Conservation (phyloP, 345 rosid species). For the Brassica rapa region DNA sequence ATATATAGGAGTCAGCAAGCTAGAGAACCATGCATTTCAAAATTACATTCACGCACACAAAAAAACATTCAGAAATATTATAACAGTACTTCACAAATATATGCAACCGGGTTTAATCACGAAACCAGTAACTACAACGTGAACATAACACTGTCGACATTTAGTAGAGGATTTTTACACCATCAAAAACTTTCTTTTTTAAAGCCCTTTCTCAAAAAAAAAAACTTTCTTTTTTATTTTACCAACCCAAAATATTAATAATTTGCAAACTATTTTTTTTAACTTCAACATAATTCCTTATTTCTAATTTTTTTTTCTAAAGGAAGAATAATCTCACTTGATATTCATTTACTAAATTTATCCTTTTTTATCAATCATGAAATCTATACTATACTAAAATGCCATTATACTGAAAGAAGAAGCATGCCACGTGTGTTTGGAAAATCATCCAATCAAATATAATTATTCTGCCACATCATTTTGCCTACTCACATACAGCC, state of each 20-base stretch:
- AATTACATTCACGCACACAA: not conserved
- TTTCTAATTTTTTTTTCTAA: not conserved
- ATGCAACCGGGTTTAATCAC: not conserved
- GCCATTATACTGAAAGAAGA: too few species aligned
- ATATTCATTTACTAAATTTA: not conserved
- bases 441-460: too few species aligned
- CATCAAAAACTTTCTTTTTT: too few species aligned
- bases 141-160: too few species aligned
- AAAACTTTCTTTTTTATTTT: not conserved
- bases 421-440: too few species aligned
- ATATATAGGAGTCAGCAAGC: not conserved
- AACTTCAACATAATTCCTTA: too few species aligned
- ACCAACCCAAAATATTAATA: not conserved
- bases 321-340: not conserved
- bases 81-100: not conserved
- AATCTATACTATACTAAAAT: too few species aligned
- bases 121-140: not conserved
- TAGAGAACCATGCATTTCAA: not conserved
- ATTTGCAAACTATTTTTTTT: not conserved
- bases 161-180: too few species aligned
- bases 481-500: too few species aligned
- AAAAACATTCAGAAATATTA: not conserved
- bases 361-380: not conserved
- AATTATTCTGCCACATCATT: too few species aligned
- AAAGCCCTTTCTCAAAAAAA: too few species aligned